Base-by-base conservation (phyloP, 352 stramenopile species). In the Globisporangium heterothallicum region DNA sequence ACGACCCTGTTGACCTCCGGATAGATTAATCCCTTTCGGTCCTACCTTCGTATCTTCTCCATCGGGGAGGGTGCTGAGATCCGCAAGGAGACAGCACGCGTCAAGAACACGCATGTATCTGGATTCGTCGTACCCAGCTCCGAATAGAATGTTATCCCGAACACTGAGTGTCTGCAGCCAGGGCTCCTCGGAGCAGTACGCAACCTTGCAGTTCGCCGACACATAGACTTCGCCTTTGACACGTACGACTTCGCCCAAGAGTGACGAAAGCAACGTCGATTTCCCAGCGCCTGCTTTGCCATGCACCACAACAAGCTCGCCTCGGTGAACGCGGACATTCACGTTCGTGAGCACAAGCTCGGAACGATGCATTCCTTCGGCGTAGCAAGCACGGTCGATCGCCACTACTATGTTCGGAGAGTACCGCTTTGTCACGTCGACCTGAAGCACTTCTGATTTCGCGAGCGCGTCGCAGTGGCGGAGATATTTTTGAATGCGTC, bases 111-210 rank as follows among this genome's bases (percentile, higher is more conserved):
- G 49, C 46, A 50, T 49, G 38, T 86, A 83, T 49, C 73, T 77
- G 13, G 32, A 19, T 46, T 68, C 63, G 43, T 78, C 52, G 32
- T 68, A 89, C 5, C 49, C 50, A 21, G 74, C 67, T 14, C 90
- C 88, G 64, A 98, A 98, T 12, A 98, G 63, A 47, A 98, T 93
- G 64, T 98, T 98, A 29, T 97, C 85, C 6, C 71, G 70, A 1
- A 99, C 61, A 7, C 85, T 96, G 19, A 86, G 89, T 62, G 98
- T 98, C 62, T 98, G 80, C 30, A 99, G 95, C 72, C 96, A 98
- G 24, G 90, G 77, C 35, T 88, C 74, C 57, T 98, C 86, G 10
- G 86, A 66, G 47, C 74, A 92, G 64, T 94, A 96, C 18, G 65
- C 64, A n/a, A 79, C 40, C 25, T 63, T 66, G 51, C 58, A 64